Base-by-base conservation (phyloP, 805 yeast genomes). In the Blastobotrys attinorum region DNA sequence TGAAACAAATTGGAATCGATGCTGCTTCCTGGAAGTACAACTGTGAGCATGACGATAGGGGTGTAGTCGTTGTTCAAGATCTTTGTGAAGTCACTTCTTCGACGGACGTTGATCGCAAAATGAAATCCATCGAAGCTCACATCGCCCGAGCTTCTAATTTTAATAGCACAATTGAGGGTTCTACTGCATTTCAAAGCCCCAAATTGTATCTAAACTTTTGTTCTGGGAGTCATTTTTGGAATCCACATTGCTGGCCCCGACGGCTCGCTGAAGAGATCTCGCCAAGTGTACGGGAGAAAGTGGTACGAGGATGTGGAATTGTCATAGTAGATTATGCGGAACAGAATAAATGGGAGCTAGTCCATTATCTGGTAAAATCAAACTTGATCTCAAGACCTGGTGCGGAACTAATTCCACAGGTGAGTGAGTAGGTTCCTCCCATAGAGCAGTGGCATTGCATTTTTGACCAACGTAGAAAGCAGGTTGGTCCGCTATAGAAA, bases 181-280 rank as follows among this genome's bases (percentile, higher is more conserved):
- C n/a, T n/a, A n/a, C n/a, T n/a, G 36, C 50, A 11, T 42, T 50
- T 22, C 61, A 62, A 45, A 72, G 71, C 47, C 67, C 74, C 39
- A 82, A 80, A 60, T 64, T 83, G 50, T 83, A 75, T 54, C 63
- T 83, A 48, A 83, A 83, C 64, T 83, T 81, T 60, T 77, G 86
- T 46, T 73, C 87, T 1, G 90, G 82, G 15, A 71, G 88, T 36
- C 80, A 80, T 62, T 80, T 82, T 59, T 80, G 79, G 61, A 76
- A 81, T 61, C 77, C 70, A 41, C 70, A 67, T 38, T 82, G 86
- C 61, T 83, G 92, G 92, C 92, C 92, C 1, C 70, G 73, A 46
- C 69, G 73, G 51, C 76, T 83, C 47, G 76, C 87, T 16, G 64
- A 70, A 44, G 77, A 76, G 2, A 47, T 44, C 64, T 77, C 62